These are phyloP conservation scores for Gossypium rotundifolium DNA, from an alignment of 345 rosid genomes.

Conservation along the genomic window DNA sequence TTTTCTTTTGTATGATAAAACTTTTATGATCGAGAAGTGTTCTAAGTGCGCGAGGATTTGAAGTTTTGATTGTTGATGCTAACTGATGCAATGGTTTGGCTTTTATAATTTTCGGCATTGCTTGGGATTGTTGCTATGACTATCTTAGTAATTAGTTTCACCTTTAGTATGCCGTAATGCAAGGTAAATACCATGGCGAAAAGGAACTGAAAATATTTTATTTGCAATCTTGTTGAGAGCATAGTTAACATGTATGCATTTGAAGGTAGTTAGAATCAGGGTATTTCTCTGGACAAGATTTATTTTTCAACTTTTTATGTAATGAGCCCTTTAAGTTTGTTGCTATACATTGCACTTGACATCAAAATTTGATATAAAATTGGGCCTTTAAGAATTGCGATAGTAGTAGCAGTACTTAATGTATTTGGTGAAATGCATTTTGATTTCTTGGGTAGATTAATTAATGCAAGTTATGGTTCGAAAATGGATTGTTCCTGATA, in stretches of 20 bases:
- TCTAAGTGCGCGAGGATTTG: background rate
- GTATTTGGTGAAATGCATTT: background rate
- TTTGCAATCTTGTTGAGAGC: background rate
- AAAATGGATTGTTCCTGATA: background rate
- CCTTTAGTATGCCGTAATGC: background rate
- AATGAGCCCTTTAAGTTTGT: background rate
- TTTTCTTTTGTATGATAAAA: background rate
- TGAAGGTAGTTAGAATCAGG: background rate
- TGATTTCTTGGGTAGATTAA: background rate
- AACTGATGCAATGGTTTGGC: background rate
- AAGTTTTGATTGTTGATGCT: background rate
- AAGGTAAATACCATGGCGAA: background rate
- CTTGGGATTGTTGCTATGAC: background rate
- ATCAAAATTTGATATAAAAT: background rate
- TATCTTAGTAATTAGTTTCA: background rate
- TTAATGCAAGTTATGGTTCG: background rate
- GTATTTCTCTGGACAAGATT: background rate
- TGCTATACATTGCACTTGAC: background rate
- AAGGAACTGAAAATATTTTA: slow-evolving; percentile 1
- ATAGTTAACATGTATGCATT: background rate
- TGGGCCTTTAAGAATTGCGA: background rate
- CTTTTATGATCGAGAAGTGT: background rate
- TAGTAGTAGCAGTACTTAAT: background rate
- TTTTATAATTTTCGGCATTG: background rate
- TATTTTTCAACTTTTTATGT: background rate